These are phyloP conservation scores for Aphanomyces cochlioides DNA, from an alignment of 352 stramenopile genomes.

Conservation along the genomic window DNA sequence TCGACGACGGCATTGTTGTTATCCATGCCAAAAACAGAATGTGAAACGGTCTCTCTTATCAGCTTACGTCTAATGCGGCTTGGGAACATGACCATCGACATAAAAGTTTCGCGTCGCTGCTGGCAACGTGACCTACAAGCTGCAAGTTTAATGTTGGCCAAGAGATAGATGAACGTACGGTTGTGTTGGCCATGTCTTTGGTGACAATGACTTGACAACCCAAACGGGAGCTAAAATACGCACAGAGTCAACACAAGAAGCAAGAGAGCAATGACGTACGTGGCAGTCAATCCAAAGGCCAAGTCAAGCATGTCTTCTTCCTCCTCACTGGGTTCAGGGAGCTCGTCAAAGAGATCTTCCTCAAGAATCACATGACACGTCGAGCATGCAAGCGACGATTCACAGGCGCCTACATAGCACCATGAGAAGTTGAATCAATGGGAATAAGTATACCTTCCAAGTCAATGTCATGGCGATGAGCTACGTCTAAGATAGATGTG, in stretches of 20 bases:
- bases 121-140: slow-evolving; percentile 87
- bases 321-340: slow-evolving; percentile 92
- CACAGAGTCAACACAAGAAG: neutral
- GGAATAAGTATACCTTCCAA: slow-evolving; percentile 72
- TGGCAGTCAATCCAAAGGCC: slow-evolving; percentile 97
- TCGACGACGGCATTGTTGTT: too few relatives aligned
- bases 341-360: slow-evolving; percentile 86
- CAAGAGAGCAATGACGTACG: slow-evolving; percentile 41
- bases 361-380: slow-evolving; percentile 98
- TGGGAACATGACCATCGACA: slow-evolving; percentile 97
- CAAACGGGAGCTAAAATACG: slow-evolving; percentile 67
- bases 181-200: slow-evolving; percentile 87
- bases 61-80: slow-evolving; percentile 82
- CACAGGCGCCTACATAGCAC: slow-evolving; percentile 76
- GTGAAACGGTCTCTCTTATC: too few relatives aligned
- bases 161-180: slow-evolving; percentile 7
- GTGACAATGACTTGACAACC: slow-evolving; percentile 89
- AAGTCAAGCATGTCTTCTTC: slow-evolving; percentile 99
- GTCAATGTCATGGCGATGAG: slow-evolving; percentile 92
- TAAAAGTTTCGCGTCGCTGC: slow-evolving; percentile 98
- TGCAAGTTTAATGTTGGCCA: slow-evolving; percentile 33
- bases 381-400: slow-evolving; percentile 96
- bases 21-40: too few relatives aligned
- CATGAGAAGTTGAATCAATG: neutral
- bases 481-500: slow-evolving; percentile 89